Conservation (phyloP, 495 filamentous ascomycete species). For the Hypomontagnella monticulosa region DNA sequence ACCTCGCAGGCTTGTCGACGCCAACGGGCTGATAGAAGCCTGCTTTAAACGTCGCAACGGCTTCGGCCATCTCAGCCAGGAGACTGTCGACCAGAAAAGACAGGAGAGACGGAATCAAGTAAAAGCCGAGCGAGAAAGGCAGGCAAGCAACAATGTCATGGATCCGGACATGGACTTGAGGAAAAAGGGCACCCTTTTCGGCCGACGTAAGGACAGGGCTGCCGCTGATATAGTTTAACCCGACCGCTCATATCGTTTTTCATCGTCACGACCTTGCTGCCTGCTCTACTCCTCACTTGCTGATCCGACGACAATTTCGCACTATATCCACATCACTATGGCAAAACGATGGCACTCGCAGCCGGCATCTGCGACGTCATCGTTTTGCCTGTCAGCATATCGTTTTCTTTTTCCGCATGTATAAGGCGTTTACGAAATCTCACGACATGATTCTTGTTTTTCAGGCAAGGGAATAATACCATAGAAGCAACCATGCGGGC, state of each 20-base stretch:
- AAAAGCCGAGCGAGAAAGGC: slow-evolving; percentile 53
- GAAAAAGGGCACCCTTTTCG: slow-evolving; percentile 55
- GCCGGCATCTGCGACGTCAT: slow-evolving; percentile 27
- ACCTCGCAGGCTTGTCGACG: slow-evolving; percentile 82
- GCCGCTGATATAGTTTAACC: slow-evolving; percentile 46
- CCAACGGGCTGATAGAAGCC: slow-evolving; percentile 79
- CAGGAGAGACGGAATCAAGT: slow-evolving; percentile 63
- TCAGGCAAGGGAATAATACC: slow-evolving; percentile 36
- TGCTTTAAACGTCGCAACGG: slow-evolving; percentile 83
- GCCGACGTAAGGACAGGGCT: slow-evolving; percentile 44
- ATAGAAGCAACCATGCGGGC: slow-evolving; percentile 12
- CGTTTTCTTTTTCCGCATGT: slow-evolving; percentile 29
- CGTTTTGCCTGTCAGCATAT: slow-evolving; percentile 4
- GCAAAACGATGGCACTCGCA: slow-evolving; percentile 9
- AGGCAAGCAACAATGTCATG: slow-evolving; percentile 31
- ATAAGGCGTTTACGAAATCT: slow-evolving; percentile 36
- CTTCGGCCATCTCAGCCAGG: slow-evolving; percentile 80
- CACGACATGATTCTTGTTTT: slow-evolving; percentile 28
- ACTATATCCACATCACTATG: not conserved
- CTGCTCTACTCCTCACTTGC: not conserved
- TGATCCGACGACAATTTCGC: slow-evolving; percentile 3
- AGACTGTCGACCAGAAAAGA: slow-evolving; percentile 68
- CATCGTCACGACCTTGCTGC: slow-evolving; percentile 1
- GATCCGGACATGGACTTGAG: slow-evolving; percentile 37
- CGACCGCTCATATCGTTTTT: slow-evolving; percentile 2